Evolutionary conservation across 208 protist genomes (phyloP), one percentile per base, ranked within the genome.

Genomic region (Wallacemonas collosoma): DNA sequence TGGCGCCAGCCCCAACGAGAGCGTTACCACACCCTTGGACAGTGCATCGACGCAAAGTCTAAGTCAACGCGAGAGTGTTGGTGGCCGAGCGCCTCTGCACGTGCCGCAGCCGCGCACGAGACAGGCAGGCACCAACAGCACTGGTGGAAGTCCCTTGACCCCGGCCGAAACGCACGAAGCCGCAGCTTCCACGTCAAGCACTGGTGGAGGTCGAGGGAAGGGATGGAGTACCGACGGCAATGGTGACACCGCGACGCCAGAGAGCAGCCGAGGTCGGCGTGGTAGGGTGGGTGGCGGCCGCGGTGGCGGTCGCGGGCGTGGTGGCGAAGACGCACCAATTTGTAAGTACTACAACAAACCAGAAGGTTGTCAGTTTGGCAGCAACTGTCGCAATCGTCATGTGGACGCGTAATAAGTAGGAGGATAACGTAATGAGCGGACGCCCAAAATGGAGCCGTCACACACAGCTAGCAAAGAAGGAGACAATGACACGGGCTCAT

Each of bases 51-150:
- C 4, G 5, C 60, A 44, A 41, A 65, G 60, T n/a, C 43, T 65
- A 71, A 68, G 44, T 56, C 61, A 58, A 39, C 38, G 12, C 58
- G 68, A 53, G 43, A 47, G 36, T 3, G n/a, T 14, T 5, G 14
- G 40, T n/a, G 47, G 41, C 26, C 75, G 76, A 38, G 44, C 50
- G 0, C 63, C 68, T 12, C 73, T 91, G 53, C 82, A 89, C 56
- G 79, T 90, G 44, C 85, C 88, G 11, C 88, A 89, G 75, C 88
- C 85, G 61, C 84, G 85, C 15, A 90, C 88, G 2, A 82, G 81
- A 73, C 76, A 73, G 43, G 6, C 60, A 4, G 60, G 72, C 79
- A 82, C 60, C 71, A 72, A 45, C 75, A 76, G 60, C 66, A 50
- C 45, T 70, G 75, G 26, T 75, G 80, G 72, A 77, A 89, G 68